A percentile compares a stretch with the other conserved stretches of the same genome.
Conservation (phyloP, 2,329 filamentous ascomycete genomes). For the Amylocarpus encephaloides region DNA sequence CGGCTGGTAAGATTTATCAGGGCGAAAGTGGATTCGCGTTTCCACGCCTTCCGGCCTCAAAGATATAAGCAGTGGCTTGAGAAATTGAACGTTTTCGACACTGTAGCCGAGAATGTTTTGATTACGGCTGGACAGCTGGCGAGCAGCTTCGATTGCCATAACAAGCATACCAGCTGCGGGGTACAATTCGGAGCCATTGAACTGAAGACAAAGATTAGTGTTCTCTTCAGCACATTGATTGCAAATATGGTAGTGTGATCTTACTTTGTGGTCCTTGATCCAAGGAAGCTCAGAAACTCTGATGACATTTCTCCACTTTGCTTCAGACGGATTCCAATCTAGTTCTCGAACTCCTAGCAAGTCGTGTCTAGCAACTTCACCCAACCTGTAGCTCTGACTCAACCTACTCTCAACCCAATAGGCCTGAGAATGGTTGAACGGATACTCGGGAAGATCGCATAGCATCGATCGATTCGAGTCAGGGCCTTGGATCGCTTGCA, state of each 20-base stretch:
- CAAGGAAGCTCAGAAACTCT: slow-evolving; percentile 22
- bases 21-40: background rate
- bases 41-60: background rate
- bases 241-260: too few species aligned
- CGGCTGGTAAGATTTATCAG: background rate
- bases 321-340: slow-evolving; percentile 17
- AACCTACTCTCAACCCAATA: slow-evolving; percentile 49
- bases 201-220: too few species aligned
- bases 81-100: slow-evolving; percentile 38
- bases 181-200: slow-evolving; percentile 18
- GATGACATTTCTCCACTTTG: slow-evolving; percentile 28
- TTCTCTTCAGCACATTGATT: too few species aligned
- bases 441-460: slow-evolving; percentile 42
- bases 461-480: slow-evolving; percentile 23
- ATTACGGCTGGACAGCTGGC: slow-evolving; percentile 12
- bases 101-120: background rate
- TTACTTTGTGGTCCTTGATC: slow-evolving; percentile 26
- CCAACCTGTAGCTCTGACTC: slow-evolving; percentile 39
- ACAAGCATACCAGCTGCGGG: slow-evolving; percentile 28
- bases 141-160: slow-evolving; percentile 28
- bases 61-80: slow-evolving; percentile 40
- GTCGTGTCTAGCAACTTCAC: slow-evolving; percentile 37
- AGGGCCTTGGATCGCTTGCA: background rate
- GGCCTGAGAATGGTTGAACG: slow-evolving; percentile 44
- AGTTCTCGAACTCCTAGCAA: slow-evolving; percentile 24